These are phyloP conservation scores for Cladophialophora exuberans DNA, from an alignment of 2,329 filamentous ascomycete genomes.

Conservation along the genomic window DNA sequence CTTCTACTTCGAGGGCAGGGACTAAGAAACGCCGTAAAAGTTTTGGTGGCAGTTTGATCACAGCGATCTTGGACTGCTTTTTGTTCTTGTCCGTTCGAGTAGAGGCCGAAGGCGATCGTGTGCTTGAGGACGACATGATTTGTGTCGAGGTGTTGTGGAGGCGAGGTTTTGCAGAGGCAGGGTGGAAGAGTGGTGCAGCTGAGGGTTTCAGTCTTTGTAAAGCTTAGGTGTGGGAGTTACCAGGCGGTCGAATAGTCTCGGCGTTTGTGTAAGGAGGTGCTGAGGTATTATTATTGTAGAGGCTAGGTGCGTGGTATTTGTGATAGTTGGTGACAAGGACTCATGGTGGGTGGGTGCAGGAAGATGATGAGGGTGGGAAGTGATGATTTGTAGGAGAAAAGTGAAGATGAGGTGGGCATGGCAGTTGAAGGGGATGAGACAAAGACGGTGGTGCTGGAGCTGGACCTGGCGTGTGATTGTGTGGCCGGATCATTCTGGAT, in stretches of 20 bases:
- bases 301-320: constrained; percentile 30
- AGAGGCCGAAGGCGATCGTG: constrained; percentile 32
- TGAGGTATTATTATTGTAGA: constrained; percentile 21
- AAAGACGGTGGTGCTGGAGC: constrained; percentile 27
- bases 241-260: constrained; percentile 19
- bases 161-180: constrained; percentile 4
- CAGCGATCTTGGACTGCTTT: constrained; percentile 35
- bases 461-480: constrained; percentile 28
- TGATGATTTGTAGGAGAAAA: constrained; percentile 24
- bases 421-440: constrained; percentile 28
- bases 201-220: constrained; percentile 35
- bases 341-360: constrained; percentile 30
- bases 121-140: constrained; percentile 36
- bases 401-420: constrained; percentile 27
- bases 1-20: constrained; percentile 24
- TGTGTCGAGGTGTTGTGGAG: constrained; percentile 3
- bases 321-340: constrained; percentile 31
- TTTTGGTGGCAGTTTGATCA: constrained; percentile 45
- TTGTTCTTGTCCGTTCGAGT: constrained; percentile 40
- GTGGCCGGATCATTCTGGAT: constrained; percentile 31
- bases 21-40: constrained; percentile 41
- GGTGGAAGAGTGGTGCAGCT: constrained; percentile 5
- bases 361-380: constrained; percentile 24
- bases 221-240: constrained; percentile 14
- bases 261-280: constrained; percentile 11